A percentile compares a stretch with the other conserved stretches of the same genome.
Evolutionary conservation across 2,329 filamentous ascomycete genomes (phyloP).

Genomic region (Alternaria sp.): DNA sequence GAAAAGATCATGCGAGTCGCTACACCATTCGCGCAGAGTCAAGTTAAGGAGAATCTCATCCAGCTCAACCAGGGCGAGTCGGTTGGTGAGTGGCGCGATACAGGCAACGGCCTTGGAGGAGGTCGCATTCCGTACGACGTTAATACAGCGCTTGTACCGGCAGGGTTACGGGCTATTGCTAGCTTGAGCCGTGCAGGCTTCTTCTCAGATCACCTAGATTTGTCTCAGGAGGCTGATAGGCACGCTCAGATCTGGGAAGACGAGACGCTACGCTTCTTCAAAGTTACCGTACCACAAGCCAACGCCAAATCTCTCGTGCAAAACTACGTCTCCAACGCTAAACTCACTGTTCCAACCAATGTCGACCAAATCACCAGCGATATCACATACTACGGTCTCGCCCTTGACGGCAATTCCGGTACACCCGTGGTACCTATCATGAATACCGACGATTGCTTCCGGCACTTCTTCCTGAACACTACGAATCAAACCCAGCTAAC

Average conservation of each 20-base stretch:
- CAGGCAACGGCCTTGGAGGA: slow-evolving; percentile 66
- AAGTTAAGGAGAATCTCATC: slow-evolving; percentile 64
- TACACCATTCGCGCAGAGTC: slow-evolving; percentile 63
- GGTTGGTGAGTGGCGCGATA: slow-evolving; percentile 72
- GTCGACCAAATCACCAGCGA: slow-evolving; percentile 54
- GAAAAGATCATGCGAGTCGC: slow-evolving; percentile 67
- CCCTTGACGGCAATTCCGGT: slow-evolving; percentile 60
- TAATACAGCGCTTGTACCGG: slow-evolving; percentile 69
- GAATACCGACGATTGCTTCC: slow-evolving; percentile 71
- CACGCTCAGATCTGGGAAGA: slow-evolving; percentile 70
- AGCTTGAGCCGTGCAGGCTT: slow-evolving; percentile 61
- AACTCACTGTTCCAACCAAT: slow-evolving; percentile 58
- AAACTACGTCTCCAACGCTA: slow-evolving; percentile 57
- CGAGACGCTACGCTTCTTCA: slow-evolving; percentile 66
- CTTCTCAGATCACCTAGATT: slow-evolving; percentile 60
- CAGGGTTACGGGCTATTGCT: slow-evolving; percentile 67
- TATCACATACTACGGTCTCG: slow-evolving; percentile 64
- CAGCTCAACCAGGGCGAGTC: slow-evolving; percentile 63
- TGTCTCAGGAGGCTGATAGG: slow-evolving; percentile 54
- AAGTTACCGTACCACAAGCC: slow-evolving; percentile 54
- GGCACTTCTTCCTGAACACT: slow-evolving; percentile 68
- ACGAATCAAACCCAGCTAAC: slow-evolving; percentile 66
- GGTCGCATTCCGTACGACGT: slow-evolving; percentile 72
- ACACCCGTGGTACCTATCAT: slow-evolving; percentile 64
- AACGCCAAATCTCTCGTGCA: slow-evolving; percentile 60